Base-by-base conservation (phyloP, 805 yeast species). In the Candida orba region DNA sequence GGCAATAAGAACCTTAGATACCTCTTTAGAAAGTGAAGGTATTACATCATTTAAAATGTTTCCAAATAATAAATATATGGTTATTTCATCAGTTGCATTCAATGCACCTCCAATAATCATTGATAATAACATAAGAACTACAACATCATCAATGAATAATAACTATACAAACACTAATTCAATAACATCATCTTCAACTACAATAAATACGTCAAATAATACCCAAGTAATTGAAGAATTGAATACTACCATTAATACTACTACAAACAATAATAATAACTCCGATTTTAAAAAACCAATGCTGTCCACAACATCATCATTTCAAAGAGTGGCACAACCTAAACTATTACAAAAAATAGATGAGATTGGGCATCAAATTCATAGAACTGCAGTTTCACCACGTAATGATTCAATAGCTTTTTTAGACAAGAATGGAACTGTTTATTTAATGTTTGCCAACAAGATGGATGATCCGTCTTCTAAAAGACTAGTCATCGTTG, bases 351-450 rank as follows among this genome's bases (percentile, higher is more conserved):
- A 81, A 57, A 74, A 81, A 51, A 66, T 89, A 14, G 85, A 83
- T 43, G 95, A 90, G 54, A 74, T 90, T 14, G 97, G 98, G 0
- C 76, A 84, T 3, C 69, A 78, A 6, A 84, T 89, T 45, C 95
- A 90, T 59, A 70, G 72, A 37, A 76, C 82, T 44, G 79, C 81
- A 20, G 72, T 85, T 1, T 84, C 95, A 3, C 96, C 96, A 2
- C 68, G 95, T 20, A 90, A 93, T 27, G 95, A 89, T 57, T 82
- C 93, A 0, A 71, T 88, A 25, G 95, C 91, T 3, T 82, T 85
- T 52, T 63, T 89, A 18, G 93, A 84, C 57, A 76, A 85, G 47
- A 79, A 78, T 43, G 98, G 98, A 0, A 68, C 77, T 2, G 80
- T 89, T 0, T 87, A 76, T 52, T 67, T 88, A 34, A 75, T 84